phyloP scores from a whole-genome alignment of 768 basidiomycete genomes.

The Mycena alexandri region DNA sequence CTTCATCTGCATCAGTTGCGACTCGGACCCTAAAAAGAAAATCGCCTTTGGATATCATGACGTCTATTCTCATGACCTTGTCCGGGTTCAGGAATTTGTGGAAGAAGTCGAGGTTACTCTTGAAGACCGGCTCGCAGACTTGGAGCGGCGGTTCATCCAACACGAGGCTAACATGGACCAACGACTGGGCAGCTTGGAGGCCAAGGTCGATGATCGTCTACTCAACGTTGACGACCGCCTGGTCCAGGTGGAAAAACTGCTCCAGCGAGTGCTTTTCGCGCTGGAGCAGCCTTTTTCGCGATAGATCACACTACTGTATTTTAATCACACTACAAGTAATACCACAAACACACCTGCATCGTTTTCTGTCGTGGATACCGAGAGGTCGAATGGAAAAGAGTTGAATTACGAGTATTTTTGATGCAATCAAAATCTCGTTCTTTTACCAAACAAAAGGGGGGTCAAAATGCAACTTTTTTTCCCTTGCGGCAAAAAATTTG shows the following conservation, averaged over 20 bases:
- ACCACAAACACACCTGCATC: no score
- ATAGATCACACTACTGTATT: background rate
- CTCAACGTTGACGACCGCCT: conserved; percentile 35
- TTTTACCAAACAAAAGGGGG: no score
- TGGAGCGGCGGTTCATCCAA: conserved; percentile 36
- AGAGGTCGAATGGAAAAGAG: no score
- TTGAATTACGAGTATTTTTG: no score
- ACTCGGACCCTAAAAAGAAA: conserved; percentile 31
- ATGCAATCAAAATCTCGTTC: no score
- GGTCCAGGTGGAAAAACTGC: conserved; percentile 31
- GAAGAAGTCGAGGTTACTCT: conserved; percentile 39
- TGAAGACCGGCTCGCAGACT: conserved; percentile 34
- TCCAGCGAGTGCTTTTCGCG: conserved; percentile 30
- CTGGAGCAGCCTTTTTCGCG: conserved; percentile 12
- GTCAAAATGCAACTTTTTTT: no score
- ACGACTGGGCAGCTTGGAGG: conserved; percentile 26
- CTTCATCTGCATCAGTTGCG: conserved; percentile 35
- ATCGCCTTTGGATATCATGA: conserved; percentile 35
- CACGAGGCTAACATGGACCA: conserved; percentile 36
- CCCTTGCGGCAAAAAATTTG: no score
- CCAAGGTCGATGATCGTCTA: conserved; percentile 23
- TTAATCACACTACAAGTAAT: no score
- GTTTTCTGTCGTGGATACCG: no score
- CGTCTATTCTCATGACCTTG: conserved; percentile 35
- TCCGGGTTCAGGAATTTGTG: conserved; percentile 28